phyloP scores from a whole-genome alignment of 441 rosid genomes.

The Pelargonium cotyledonis region DNA sequence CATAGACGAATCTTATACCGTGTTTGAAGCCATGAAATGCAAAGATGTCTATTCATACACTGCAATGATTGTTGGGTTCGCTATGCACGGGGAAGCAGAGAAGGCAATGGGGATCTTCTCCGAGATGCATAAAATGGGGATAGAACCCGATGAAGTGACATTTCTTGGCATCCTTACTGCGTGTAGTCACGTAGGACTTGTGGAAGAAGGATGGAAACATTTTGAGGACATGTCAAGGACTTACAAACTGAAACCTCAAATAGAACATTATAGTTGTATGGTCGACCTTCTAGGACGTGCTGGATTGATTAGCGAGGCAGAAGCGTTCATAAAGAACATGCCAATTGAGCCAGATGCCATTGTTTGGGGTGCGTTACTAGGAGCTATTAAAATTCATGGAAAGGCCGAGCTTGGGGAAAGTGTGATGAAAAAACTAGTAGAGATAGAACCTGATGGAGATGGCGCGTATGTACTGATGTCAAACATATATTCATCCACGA shows the following conservation, averaged over 20 bases:
- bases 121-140: not conserved
- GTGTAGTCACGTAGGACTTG: not conserved
- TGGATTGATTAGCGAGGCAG: not conserved
- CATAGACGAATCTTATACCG: not conserved
- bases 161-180: not conserved
- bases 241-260: not conserved
- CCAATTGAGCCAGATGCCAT: conserved; percentile 16
- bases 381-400: conserved; percentile 15
- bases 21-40: conserved; percentile 1
- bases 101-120: not conserved
- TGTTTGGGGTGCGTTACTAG: conserved; percentile 17
- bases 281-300: conserved; percentile 2
- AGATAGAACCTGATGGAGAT: conserved; percentile 11
- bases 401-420: conserved; percentile 11
- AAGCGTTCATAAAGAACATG: not conserved
- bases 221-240: not conserved
- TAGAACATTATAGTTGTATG: not conserved
- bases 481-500: conserved; percentile 12
- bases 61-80: conserved; percentile 8
- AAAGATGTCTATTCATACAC: conserved; percentile 3
- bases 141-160: not conserved
- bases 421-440: conserved; percentile 13
- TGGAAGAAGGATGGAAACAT: not conserved
- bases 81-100: not conserved
- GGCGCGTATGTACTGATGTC: conserved; percentile 19